Conservation (phyloP, 148 eudicot species). For the Dysphania ambrosioides region DNA sequence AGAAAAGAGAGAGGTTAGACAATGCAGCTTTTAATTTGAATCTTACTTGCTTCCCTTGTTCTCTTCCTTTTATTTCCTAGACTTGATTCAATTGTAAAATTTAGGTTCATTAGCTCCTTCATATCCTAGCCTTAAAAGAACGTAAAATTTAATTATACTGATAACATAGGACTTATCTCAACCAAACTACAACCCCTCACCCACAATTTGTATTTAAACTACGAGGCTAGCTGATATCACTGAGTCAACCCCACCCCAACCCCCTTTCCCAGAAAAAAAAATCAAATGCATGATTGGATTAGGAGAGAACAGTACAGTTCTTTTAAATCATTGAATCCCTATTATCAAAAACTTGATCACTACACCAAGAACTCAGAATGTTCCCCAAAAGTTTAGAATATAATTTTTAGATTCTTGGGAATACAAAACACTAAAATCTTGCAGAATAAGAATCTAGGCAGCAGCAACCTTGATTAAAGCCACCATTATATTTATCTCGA, state of each 20-base stretch:
- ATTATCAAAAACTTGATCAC: too few species aligned
- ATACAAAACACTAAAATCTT: background rate
- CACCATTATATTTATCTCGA: constrained; percentile 70
- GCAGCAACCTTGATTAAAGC: constrained; percentile 61
- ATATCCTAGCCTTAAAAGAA: background rate
- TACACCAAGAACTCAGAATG: background rate
- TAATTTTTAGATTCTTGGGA: background rate
- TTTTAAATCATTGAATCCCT: too few species aligned
- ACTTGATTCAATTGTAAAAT: too few species aligned
- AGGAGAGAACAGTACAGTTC: too few species aligned
- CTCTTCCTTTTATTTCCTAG: background rate
- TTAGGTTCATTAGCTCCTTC: background rate
- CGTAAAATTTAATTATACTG: too few species aligned
- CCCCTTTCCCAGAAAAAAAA: background rate
- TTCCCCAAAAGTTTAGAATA: background rate
- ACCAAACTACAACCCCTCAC: too few species aligned
- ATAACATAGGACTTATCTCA: too few species aligned
- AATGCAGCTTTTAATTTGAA: background rate
- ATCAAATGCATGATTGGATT: too few species aligned
- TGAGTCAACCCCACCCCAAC: background rate
- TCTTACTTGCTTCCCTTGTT: background rate
- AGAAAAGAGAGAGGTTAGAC: background rate
- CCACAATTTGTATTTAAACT: too few species aligned
- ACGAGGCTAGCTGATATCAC: background rate
- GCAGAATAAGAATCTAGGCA: background rate